Conservation (phyloP, 306 rosid species). For the Pyrus communis region DNA sequence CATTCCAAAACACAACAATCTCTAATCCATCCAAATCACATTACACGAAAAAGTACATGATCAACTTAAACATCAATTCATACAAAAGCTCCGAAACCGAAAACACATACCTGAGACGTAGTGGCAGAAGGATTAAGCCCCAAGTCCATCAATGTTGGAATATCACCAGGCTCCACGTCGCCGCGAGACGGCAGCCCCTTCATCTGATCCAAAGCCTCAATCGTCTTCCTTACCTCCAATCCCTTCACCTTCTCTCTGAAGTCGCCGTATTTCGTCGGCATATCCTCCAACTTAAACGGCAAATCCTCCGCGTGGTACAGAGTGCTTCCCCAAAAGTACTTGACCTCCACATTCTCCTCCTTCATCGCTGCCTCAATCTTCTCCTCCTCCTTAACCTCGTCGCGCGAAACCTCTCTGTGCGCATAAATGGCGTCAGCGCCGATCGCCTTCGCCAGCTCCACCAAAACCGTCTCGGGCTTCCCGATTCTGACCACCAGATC, state of each 20-base stretch:
- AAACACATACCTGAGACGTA: conserved; percentile 51
- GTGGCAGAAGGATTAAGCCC: conserved; percentile 72
- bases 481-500: conserved; percentile 83
- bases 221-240: conserved; percentile 68
- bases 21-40: not conserved
- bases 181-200: conserved; percentile 85
- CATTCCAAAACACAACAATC: not conserved
- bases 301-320: conserved; percentile 78
- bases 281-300: conserved; percentile 76
- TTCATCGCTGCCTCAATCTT: conserved; percentile 63
- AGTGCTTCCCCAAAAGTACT: conserved; percentile 95
- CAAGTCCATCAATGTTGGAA: conserved; percentile 76
- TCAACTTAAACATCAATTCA: not conserved
- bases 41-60: not conserved
- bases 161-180: conserved; percentile 79
- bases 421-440: conserved; percentile 83
- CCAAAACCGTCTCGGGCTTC: conserved; percentile 68
- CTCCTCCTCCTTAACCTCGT: conserved; percentile 77
- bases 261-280: conserved; percentile 77
- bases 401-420: conserved; percentile 75
- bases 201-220: conserved; percentile 82
- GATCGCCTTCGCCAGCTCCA: conserved; percentile 69
- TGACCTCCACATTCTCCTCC: conserved; percentile 77
- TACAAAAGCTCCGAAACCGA: not conserved
- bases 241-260: conserved; percentile 74